Percentiles rank a stretch among this genome's conserved stretches.
These are phyloP conservation scores for Onygenales sp. DNA, from an alignment of 2,329 filamentous ascomycete species.

Conservation along the genomic window DNA sequence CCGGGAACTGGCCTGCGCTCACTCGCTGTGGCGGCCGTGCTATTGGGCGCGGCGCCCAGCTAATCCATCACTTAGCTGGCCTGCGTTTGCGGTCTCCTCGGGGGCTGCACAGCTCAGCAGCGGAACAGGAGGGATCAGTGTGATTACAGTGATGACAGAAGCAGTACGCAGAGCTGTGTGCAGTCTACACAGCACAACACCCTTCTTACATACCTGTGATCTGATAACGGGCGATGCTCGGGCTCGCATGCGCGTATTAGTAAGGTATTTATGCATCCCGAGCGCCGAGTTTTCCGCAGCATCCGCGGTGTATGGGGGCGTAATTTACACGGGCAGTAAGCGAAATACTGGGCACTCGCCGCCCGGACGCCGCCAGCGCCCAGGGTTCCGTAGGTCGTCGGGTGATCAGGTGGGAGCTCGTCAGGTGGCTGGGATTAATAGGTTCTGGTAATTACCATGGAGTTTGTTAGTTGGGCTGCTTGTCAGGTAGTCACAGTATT, in stretches of 20 bases:
- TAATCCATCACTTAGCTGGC: no score
- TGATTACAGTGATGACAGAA: no score
- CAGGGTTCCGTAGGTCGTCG: no score
- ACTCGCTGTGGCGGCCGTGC: neutral
- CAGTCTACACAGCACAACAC: no score
- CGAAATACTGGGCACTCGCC: neutral
- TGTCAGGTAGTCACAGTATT: no score
- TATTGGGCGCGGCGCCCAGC: no score
- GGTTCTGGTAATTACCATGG: no score
- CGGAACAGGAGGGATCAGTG: no score
- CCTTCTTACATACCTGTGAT: neutral
- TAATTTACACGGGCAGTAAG: neutral
- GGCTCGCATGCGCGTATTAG: neutral
- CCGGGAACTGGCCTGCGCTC: neutral
- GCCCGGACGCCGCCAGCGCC: neutral
- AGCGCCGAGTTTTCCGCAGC: neutral
- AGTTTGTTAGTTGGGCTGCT: no score
- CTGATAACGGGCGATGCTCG: neutral
- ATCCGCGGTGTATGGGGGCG: neutral
- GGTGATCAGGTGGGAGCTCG: no score
- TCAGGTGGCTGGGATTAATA: no score
- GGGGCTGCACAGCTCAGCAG: neutral
- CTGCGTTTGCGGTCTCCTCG: neutral
- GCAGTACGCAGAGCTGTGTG: no score
- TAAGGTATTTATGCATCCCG: neutral